These are phyloP conservation scores for Tylopilus rubrobrunneus DNA, from an alignment of 768 basidiomycete genomes.

Conservation along the genomic window DNA sequence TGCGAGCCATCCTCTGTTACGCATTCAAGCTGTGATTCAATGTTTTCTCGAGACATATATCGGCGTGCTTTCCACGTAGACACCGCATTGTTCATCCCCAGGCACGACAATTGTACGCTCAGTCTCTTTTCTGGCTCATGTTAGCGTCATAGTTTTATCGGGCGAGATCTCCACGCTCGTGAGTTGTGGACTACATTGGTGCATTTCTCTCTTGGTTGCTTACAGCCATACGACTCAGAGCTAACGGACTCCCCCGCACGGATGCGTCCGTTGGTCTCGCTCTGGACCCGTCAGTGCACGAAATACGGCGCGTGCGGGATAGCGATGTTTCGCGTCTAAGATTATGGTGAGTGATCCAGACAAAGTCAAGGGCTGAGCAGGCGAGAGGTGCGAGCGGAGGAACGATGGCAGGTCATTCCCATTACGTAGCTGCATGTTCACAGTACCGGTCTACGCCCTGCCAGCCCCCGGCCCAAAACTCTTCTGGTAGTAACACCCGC, in stretches of 20 bases:
- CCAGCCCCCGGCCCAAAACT: too few species aligned
- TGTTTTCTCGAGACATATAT: constrained; percentile 55
- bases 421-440: too few species aligned
- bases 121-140: constrained; percentile 40
- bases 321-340: constrained; percentile 43
- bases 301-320: constrained; percentile 54
- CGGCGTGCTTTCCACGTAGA: constrained; percentile 58
- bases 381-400: constrained; percentile 69
- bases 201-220: too few species aligned
- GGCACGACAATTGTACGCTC: constrained; percentile 31
- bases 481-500: too few species aligned
- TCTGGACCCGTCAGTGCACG: constrained; percentile 68
- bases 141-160: constrained; percentile 34
- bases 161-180: constrained; percentile 42
- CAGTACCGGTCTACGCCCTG: too few species aligned
- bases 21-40: constrained; percentile 47
- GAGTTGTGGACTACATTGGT: constrained; percentile 22
- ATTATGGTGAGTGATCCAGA: constrained; percentile 49
- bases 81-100: constrained; percentile 33
- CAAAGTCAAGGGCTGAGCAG: too few species aligned
- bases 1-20: constrained; percentile 39
- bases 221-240: too few species aligned
- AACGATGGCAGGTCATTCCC: constrained; percentile 47
- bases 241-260: constrained; percentile 46
- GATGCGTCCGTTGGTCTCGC: constrained; percentile 70